Conservation (phyloP, 2,329 filamentous ascomycete genomes). For the Epichloe gansuensis region DNA sequence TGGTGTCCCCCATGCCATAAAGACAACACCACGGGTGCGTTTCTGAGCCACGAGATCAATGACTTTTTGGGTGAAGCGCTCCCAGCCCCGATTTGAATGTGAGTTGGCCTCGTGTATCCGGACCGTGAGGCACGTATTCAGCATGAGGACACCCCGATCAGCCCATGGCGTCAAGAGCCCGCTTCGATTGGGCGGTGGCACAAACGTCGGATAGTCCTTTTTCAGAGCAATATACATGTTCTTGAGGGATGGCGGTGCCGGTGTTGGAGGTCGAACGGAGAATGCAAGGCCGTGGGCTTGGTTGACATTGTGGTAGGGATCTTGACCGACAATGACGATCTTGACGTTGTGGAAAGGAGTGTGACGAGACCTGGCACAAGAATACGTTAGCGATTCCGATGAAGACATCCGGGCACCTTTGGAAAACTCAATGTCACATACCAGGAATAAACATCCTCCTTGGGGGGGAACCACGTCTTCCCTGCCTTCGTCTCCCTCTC, state of each 20-base stretch:
- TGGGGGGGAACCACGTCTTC: conserved; percentile 80
- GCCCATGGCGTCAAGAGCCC: conserved; percentile 90
- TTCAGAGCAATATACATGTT: conserved; percentile 89
- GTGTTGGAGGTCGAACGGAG: conserved; percentile 80
- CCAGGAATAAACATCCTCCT: conserved; percentile 90
- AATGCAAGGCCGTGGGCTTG: conserved; percentile 96
- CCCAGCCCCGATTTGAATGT: conserved; percentile 82
- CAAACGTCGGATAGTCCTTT: conserved; percentile 76
- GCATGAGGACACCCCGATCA: conserved; percentile 77
- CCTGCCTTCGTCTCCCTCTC: conserved; percentile 60
- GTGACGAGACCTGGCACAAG: conserved; percentile 36
- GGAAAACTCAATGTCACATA: conserved; percentile 27
- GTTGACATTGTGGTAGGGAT: conserved; percentile 91
- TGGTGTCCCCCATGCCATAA: conserved; percentile 83
- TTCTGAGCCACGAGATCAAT: conserved; percentile 77
- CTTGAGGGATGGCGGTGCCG: conserved; percentile 74
- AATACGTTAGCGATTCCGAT: background rate
- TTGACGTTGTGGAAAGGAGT: conserved; percentile 83
- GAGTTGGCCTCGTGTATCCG: conserved; percentile 78
- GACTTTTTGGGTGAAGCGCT: conserved; percentile 79
- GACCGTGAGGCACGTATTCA: conserved; percentile 93
- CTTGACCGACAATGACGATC: conserved; percentile 86
- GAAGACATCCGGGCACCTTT: background rate
- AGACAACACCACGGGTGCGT: conserved; percentile 73
- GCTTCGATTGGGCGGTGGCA: conserved; percentile 58